Evolutionary conservation across 2,329 filamentous ascomycete genomes (phyloP).

Genomic region (Colletotrichum melonis): DNA sequence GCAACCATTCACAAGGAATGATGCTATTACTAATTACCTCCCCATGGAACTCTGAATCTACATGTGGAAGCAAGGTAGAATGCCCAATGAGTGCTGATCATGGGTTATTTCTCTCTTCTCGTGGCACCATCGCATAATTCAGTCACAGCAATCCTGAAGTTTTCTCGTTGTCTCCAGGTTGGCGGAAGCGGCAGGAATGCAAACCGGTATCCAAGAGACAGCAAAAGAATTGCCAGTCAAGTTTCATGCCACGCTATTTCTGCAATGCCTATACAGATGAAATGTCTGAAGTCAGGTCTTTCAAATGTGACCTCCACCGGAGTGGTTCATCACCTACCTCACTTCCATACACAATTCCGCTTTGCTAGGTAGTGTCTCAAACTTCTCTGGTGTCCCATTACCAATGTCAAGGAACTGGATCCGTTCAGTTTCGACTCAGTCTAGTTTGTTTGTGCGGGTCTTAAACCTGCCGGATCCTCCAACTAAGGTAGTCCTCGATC

Average conservation of each 20-base stretch:
- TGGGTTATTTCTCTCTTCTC: not conserved
- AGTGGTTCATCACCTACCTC: not conserved
- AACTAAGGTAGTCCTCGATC: not conserved
- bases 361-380: not conserved
- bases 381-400: not conserved
- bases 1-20: not conserved
- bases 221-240: not conserved
- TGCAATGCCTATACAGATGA: no score
- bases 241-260: not conserved
- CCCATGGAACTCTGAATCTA: not conserved
- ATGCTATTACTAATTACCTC: not conserved
- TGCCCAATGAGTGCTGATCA: not conserved
- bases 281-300: not conserved
- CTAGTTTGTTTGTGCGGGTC: not conserved
- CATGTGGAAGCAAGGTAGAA: no score
- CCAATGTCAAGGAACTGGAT: not conserved
- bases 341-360: not conserved
- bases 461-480: not conserved
- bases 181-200: no score
- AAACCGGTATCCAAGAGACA: not conserved
- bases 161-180: no score
- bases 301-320: not conserved
- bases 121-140: no score
- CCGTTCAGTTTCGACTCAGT: not conserved
- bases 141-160: no score